Evolutionary conservation across 257 asterid genomes (phyloP).

Genomic region (Solanum corneliomulleri): DNA sequence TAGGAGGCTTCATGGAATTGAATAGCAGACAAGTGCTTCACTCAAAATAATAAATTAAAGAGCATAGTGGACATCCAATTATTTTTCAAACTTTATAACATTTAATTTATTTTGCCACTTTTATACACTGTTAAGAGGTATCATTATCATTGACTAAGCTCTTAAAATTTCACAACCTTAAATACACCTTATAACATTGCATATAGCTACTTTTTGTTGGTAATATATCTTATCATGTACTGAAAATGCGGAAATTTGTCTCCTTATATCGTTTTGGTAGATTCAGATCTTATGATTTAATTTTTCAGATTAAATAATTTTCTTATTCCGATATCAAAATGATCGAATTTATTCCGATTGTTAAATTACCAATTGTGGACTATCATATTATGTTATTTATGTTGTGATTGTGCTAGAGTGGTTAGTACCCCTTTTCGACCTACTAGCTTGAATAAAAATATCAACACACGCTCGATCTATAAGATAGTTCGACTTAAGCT

Average conservation of each 20-base stretch:
- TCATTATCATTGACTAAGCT: neutral
- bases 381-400: neutral
- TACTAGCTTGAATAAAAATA: too few relatives aligned
- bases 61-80: neutral
- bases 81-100: neutral
- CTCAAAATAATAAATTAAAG: neutral
- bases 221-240: neutral
- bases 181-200: neutral
- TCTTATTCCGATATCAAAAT: neutral
- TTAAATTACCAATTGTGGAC: neutral
- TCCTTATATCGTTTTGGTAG: neutral
- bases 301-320: neutral
- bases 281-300: neutral
- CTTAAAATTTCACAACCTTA: neutral
- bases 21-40: neutral
- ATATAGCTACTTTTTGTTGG: neutral
- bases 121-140: neutral
- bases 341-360: neutral
- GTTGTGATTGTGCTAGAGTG: neutral
- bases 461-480: rapidly evolving
- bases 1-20: neutral
- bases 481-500: rapidly evolving
- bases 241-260: neutral
- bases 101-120: neutral
- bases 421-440: neutral